These are phyloP conservation scores for Monosporascus sp. DNA, from an alignment of 2,329 filamentous ascomycete species.

Conservation along the genomic window DNA sequence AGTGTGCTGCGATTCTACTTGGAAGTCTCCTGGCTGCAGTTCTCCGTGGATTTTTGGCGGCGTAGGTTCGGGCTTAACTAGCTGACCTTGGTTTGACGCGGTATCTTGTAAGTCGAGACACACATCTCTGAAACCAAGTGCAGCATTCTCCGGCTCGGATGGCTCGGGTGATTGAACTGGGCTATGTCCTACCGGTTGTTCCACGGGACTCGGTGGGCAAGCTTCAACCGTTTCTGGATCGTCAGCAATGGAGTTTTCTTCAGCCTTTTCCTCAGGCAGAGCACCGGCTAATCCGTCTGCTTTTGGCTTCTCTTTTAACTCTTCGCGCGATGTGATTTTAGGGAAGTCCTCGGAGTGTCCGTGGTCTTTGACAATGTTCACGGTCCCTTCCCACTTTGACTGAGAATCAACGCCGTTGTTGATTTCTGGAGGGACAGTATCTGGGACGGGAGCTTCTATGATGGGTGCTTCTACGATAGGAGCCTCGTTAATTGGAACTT, in stretches of 20 bases:
- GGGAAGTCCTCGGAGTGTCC: conserved; percentile 3
- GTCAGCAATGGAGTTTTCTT: background rate
- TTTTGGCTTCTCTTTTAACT: background rate
- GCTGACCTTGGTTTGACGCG: background rate
- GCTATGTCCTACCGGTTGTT: background rate
- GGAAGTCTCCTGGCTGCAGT: background rate
- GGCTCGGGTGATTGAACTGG: background rate
- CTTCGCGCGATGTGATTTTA: conserved; percentile 8
- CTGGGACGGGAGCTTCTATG: background rate
- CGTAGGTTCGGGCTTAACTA: background rate
- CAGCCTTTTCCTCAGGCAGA: too few species aligned
- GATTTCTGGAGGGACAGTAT: background rate
- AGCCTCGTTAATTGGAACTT: background rate
- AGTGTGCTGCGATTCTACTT: background rate
- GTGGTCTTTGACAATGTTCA: background rate
- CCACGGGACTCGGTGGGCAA: background rate
- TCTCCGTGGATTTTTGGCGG: background rate
- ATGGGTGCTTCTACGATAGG: background rate
- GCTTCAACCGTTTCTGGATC: background rate
- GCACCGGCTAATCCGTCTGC: background rate
- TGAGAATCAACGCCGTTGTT: conserved; percentile 2
- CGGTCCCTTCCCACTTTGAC: conserved; percentile 3
- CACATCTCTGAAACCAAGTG: background rate
- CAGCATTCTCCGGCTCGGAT: background rate
- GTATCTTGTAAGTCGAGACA: background rate